These are phyloP conservation scores for Rhodofomes roseus DNA, from an alignment of 1,284 basidiomycete species.

Conservation along the genomic window DNA sequence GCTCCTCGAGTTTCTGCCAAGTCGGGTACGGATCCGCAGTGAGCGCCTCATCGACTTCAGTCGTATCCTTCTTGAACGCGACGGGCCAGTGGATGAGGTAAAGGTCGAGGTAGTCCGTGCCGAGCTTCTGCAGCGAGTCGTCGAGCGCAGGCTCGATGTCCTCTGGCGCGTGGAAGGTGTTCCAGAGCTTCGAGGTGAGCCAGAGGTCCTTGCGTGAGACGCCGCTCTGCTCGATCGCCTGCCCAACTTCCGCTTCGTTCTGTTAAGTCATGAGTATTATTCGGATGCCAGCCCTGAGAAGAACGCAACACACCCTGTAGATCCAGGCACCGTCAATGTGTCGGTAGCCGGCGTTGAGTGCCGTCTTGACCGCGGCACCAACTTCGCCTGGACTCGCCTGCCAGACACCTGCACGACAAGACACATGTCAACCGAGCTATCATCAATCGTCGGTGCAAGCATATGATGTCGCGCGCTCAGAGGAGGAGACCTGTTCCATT, in stretches of 20 bases:
- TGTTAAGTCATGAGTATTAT: slow-evolving; percentile 6
- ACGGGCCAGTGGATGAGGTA: slow-evolving; percentile 83
- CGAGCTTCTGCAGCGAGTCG: slow-evolving; percentile 62
- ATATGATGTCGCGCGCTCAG: no score
- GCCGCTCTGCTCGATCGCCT: slow-evolving; percentile 38
- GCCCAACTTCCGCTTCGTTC: slow-evolving; percentile 52
- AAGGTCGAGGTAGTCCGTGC: slow-evolving; percentile 76
- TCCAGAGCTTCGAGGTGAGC: slow-evolving; percentile 66
- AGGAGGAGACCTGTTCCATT: no score
- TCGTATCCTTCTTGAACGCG: slow-evolving; percentile 61
- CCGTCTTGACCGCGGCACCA: slow-evolving; percentile 57
- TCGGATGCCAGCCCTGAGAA: no score
- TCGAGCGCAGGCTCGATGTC: slow-evolving; percentile 68
- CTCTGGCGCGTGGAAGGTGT: slow-evolving; percentile 61
- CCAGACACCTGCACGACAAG: slow-evolving; percentile 49
- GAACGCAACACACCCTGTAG: slow-evolving; percentile 42
- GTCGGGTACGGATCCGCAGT: slow-evolving; percentile 76
- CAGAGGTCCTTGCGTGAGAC: slow-evolving; percentile 41
- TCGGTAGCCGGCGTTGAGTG: slow-evolving; percentile 58
- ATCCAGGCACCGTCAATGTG: slow-evolving; percentile 79
- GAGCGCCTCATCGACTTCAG: slow-evolving; percentile 55
- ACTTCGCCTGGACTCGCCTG: slow-evolving; percentile 52
- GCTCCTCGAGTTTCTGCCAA: slow-evolving; percentile 81
- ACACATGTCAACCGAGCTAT: neutral
- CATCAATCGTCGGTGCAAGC: no score